Conservation (phyloP, 169 alveolate species). For the Plasmodium ovale region DNA sequence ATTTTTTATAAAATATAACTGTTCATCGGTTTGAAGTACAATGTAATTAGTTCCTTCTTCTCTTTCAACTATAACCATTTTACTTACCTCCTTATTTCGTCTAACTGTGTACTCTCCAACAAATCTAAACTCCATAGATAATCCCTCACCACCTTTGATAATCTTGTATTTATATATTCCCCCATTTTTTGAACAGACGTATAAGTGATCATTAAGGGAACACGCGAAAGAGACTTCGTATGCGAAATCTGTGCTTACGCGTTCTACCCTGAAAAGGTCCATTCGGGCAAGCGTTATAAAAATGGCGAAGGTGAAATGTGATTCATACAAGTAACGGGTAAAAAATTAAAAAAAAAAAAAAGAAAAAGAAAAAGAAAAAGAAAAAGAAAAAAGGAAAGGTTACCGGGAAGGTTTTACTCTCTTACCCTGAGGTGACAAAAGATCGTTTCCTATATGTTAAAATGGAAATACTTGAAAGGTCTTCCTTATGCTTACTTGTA, state of each 20-base stretch:
- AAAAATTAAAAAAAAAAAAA: no score
- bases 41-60: not conserved
- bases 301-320: no score
- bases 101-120: constrained; percentile 4
- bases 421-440: no score
- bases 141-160: not conserved
- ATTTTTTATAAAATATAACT: constrained; percentile 31
- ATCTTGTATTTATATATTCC: constrained; percentile 1
- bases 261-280: constrained; percentile 43
- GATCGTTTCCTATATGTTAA: no score
- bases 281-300: no score
- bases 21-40: constrained; percentile 15
- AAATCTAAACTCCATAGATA: not conserved
- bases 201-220: not conserved
- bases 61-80: constrained; percentile 24
- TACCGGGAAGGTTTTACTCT: no score
- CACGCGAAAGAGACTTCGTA: constrained; percentile 28
- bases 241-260: not conserved
- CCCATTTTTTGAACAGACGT: constrained; percentile 14
- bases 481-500: no score
- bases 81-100: constrained; percentile 12
- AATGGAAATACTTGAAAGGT: no score
- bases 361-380: no score
- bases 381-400: no score
- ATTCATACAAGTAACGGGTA: no score